Conservation (phyloP, 306 rosid genomes). For the Alnus rubra region DNA sequence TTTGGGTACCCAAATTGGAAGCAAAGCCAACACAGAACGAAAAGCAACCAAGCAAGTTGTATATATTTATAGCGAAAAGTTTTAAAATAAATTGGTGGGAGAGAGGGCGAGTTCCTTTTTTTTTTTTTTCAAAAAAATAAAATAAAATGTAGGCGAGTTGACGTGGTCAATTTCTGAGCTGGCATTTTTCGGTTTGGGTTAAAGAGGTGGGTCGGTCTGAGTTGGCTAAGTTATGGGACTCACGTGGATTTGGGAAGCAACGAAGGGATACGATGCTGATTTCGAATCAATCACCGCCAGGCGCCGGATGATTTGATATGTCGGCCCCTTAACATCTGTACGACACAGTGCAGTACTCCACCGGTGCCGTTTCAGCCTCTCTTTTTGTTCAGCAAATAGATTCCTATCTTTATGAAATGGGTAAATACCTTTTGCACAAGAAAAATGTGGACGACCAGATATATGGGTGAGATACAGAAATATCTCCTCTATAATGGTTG, state of each 20-base stretch:
- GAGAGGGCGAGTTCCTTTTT: neutral
- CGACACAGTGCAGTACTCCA: too few relatives aligned
- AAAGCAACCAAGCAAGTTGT: neutral
- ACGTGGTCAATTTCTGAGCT: slow-evolving; percentile 16
- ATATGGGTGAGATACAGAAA: too few relatives aligned
- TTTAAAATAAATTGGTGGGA: neutral
- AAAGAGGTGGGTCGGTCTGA: neutral
- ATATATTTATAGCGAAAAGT: too few relatives aligned
- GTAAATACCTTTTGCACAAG: too few relatives aligned
- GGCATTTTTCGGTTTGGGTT: neutral
- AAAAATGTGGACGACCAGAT: too few relatives aligned
- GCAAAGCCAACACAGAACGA: neutral
- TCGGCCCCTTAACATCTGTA: too few relatives aligned
- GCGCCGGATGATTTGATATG: neutral
- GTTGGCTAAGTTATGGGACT: slow-evolving; percentile 15
- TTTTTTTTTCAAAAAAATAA: too few relatives aligned
- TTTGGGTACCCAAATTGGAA: neutral
- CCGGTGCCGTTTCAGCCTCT: too few relatives aligned
- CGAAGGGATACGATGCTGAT: neutral
- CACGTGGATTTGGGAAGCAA: slow-evolving; percentile 2
- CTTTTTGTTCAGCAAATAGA: too few relatives aligned
- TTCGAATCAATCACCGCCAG: neutral
- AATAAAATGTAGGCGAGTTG: neutral
- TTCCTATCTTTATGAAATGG: too few relatives aligned
- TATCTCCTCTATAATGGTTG: too few relatives aligned